Evolutionary conservation across 2,329 filamentous ascomycete species (phyloP).

Genomic region (Sordariomycetes sp.): DNA sequence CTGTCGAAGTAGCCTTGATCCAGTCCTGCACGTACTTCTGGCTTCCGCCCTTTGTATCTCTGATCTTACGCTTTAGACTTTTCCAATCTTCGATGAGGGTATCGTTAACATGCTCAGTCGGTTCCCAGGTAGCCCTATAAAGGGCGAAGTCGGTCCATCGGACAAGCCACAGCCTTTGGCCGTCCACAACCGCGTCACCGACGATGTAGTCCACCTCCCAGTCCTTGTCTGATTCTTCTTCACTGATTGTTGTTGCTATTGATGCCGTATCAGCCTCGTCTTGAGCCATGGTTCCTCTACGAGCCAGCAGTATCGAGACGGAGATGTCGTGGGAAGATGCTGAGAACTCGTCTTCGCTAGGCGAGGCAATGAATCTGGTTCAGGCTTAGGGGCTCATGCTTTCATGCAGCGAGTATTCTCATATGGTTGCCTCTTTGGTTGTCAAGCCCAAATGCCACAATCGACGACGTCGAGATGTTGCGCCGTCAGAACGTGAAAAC

Average conservation of each 20-base stretch:
- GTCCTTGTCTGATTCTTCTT: conserved; percentile 28
- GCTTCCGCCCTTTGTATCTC: too few species aligned
- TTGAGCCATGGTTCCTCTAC: neutral
- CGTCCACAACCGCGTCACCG: conserved; percentile 42
- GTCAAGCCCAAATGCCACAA: too few species aligned
- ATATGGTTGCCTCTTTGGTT: too few species aligned
- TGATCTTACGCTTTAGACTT: conserved; percentile 24
- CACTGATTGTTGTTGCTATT: conserved; percentile 1
- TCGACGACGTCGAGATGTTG: too few species aligned
- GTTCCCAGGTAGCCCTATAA: conserved; percentile 39
- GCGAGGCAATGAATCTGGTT: too few species aligned
- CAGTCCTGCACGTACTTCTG: too few species aligned
- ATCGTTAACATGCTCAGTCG: conserved; percentile 28
- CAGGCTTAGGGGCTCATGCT: neutral
- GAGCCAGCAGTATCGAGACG: too few species aligned
- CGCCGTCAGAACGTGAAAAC: too few species aligned
- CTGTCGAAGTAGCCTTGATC: too few species aligned
- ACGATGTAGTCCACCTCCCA: conserved; percentile 21
- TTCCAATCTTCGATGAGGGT: conserved; percentile 33
- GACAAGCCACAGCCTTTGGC: conserved; percentile 26
- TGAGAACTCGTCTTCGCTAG: too few species aligned
- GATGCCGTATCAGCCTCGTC: neutral
- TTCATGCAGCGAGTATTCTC: too few species aligned
- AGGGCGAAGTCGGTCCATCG: conserved; percentile 26
- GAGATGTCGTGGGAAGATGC: too few species aligned